These are phyloP conservation scores for Penicillium polonicum DNA, from an alignment of 2,329 filamentous ascomycete genomes.

Conservation along the genomic window DNA sequence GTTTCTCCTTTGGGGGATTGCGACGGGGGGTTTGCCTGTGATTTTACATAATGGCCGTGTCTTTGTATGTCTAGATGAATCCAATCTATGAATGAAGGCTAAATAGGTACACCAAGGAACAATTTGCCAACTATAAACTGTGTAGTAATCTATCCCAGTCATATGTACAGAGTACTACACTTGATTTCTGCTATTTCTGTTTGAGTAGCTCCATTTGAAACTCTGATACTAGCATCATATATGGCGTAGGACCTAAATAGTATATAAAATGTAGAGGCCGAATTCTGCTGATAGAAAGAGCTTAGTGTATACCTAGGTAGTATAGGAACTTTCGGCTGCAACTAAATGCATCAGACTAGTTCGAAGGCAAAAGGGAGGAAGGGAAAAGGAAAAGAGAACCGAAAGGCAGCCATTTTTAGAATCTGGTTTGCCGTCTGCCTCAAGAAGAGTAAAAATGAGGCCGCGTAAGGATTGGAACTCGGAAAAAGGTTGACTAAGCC, in stretches of 20 bases:
- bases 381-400: no score
- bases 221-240: neutral
- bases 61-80: slow-evolving; percentile 23
- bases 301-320: neutral
- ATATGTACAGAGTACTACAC: no score
- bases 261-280: neutral
- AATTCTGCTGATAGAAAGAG: neutral
- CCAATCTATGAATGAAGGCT: slow-evolving; percentile 10
- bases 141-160: no score
- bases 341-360: neutral
- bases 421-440: no score
- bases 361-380: neutral
- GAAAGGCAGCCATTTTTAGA: no score
- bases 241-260: no score
- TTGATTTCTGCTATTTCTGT: no score
- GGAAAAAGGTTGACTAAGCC: slow-evolving; percentile 4
- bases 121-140: neutral
- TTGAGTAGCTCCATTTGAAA: neutral
- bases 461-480: neutral
- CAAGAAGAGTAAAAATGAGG: neutral
- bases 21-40: slow-evolving; percentile 18
- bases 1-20: slow-evolving; percentile 25
- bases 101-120: no score
- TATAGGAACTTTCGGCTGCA: neutral
- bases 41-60: slow-evolving; percentile 25